Conservation (phyloP, 305 asterid species). For the Striga hermonthica region DNA sequence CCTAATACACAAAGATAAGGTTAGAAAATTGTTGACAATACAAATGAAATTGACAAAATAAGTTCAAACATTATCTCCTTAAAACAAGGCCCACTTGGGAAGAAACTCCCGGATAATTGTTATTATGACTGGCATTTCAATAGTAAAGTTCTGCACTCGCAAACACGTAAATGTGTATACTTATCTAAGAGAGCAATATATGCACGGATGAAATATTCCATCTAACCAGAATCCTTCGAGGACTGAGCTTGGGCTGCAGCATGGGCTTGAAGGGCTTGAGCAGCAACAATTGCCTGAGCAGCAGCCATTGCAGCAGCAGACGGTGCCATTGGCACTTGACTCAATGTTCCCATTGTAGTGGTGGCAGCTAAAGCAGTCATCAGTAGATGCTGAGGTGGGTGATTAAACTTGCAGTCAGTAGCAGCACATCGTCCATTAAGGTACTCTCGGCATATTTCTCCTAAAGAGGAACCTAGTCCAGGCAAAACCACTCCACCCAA, state of each 20-base stretch:
- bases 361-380: slow-evolving; percentile 83
- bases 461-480: slow-evolving; percentile 85
- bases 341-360: slow-evolving; percentile 69
- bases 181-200: slow-evolving; percentile 8
- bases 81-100: slow-evolving; percentile 4
- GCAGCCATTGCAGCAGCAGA: slow-evolving; percentile 99
- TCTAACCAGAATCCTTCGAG: slow-evolving; percentile 61
- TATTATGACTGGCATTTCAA: slow-evolving; percentile 8
- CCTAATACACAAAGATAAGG: slow-evolving; percentile 34
- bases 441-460: slow-evolving; percentile 91
- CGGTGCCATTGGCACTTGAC: slow-evolving; percentile 97
- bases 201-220: not conserved
- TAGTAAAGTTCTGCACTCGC: slow-evolving; percentile 11
- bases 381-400: slow-evolving; percentile 83
- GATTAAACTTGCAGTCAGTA: slow-evolving; percentile 77
- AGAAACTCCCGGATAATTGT: slow-evolving; percentile 6
- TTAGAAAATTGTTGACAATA: slow-evolving; percentile 15
- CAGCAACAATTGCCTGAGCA: slow-evolving; percentile 99
- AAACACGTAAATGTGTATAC: not conserved
- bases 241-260: slow-evolving; percentile 84
- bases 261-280: slow-evolving; percentile 98
- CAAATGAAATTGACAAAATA: not conserved
- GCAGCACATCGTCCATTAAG: slow-evolving; percentile 80
- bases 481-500: slow-evolving; percentile 91
- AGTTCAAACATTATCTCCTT: slow-evolving; percentile 6